These are phyloP conservation scores for Gypsophila paniculata DNA, from an alignment of 179 eudicot species.

Conservation along the genomic window DNA sequence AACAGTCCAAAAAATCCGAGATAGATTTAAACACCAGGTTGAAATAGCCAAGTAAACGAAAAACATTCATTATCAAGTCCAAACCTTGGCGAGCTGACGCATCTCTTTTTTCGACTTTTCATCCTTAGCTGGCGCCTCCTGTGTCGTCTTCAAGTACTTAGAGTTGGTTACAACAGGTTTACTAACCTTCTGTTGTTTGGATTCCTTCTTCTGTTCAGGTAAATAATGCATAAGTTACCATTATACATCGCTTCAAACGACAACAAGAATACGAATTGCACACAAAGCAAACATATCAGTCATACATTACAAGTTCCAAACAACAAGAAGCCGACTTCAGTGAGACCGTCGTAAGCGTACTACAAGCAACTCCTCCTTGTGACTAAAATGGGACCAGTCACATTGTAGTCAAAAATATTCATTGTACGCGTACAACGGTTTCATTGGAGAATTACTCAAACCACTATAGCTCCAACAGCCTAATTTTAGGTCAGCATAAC, in stretches of 20 bases:
- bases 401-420: too few species aligned
- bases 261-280: not conserved
- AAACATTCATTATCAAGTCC: not conserved
- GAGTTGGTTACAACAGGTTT: slow-evolving; percentile 14
- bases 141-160: slow-evolving; percentile 14
- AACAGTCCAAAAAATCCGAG: not conserved
- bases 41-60: not conserved
- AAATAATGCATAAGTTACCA: not conserved
- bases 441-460: too few species aligned
- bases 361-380: too few species aligned
- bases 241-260: not conserved
- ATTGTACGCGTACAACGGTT: too few species aligned
- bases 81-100: slow-evolving; percentile 23
- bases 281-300: not conserved
- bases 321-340: not conserved
- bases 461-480: not conserved
- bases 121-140: slow-evolving; percentile 5
- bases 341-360: too few species aligned
- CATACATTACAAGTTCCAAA: not conserved
- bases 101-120: slow-evolving; percentile 21
- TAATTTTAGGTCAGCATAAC: not conserved
- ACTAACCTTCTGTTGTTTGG: not conserved
- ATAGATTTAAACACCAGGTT: not conserved
- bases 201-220: slow-evolving; percentile 12
- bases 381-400: too few species aligned